Percentiles rank a stretch among this genome's conserved stretches.
These are phyloP conservation scores for Papiliotrema flavescens DNA, from an alignment of 1,284 basidiomycete species.

Conservation along the genomic window DNA sequence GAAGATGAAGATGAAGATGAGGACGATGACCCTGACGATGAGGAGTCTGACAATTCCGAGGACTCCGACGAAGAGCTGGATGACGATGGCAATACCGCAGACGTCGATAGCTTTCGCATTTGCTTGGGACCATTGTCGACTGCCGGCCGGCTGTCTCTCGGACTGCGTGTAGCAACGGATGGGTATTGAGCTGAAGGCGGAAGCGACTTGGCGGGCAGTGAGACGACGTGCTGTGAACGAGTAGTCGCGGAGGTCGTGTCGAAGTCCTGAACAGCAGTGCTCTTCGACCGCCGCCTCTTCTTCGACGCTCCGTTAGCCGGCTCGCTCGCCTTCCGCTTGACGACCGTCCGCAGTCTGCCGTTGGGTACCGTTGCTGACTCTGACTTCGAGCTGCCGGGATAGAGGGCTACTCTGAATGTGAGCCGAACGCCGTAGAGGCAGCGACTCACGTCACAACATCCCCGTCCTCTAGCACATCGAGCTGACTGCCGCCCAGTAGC, in stretches of 20 bases:
- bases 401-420: slow-evolving; percentile 8
- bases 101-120: not conserved
- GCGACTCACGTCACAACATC: slow-evolving; percentile 45
- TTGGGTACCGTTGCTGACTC: not conserved
- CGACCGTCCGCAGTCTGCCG: not conserved
- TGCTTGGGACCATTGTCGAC: not conserved
- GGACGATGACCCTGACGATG: slow-evolving; percentile 9
- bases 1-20: slow-evolving; percentile 19
- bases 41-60: slow-evolving; percentile 8
- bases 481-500: slow-evolving; percentile 32
- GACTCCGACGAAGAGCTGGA: not conserved
- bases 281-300: not conserved
- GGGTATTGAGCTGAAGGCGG: too few relatives aligned
- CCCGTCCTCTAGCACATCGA: slow-evolving; percentile 29
- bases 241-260: not conserved
- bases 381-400: slow-evolving; percentile 18
- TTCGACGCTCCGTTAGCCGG: not conserved
- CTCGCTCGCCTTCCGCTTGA: not conserved
- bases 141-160: not conserved
- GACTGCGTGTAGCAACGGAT: too few relatives aligned
- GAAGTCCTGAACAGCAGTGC: too few relatives aligned
- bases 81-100: not conserved
- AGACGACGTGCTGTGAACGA: not conserved
- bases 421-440: too few relatives aligned
- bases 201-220: too few relatives aligned